Evolutionary conservation across 1,284 basidiomycete genomes (phyloP).

Genomic region (Papiliotrema flavescens): DNA sequence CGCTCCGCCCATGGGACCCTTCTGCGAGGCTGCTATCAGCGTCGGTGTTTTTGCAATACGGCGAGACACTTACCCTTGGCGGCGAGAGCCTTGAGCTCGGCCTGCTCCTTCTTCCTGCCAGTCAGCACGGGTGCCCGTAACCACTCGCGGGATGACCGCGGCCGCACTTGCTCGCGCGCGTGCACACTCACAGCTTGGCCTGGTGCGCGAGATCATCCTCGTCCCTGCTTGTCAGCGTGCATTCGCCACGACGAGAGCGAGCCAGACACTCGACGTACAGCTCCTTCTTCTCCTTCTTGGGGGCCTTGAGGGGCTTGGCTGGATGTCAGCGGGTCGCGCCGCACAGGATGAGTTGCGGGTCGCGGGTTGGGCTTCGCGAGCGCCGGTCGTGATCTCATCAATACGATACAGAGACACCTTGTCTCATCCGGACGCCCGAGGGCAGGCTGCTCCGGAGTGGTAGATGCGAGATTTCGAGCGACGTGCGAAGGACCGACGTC

Average conservation of each 20-base stretch:
- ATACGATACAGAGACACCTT: too few species aligned
- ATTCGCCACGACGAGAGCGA: too few species aligned
- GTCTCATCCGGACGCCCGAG: too few species aligned
- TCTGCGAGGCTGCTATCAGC: slow-evolving; percentile 15
- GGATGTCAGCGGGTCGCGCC: neutral
- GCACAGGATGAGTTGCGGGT: neutral
- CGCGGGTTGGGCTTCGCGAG: too few species aligned
- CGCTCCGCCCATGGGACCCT: slow-evolving; percentile 23
- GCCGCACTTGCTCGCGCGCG: neutral
- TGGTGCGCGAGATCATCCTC: slow-evolving; percentile 23
- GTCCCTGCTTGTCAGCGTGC: slow-evolving; percentile 9
- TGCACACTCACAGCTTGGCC: slow-evolving; percentile 4
- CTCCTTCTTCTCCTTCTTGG: slow-evolving; percentile 19
- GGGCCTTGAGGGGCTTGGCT: slow-evolving; percentile 17
- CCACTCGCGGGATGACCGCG: too few species aligned
- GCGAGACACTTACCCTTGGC: slow-evolving; percentile 18
- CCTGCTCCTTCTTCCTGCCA: slow-evolving; percentile 16
- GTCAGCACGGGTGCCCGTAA: neutral
- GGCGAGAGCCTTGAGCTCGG: slow-evolving; percentile 19
- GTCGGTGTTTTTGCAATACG: neutral
- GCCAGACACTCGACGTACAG: slow-evolving; percentile 7
- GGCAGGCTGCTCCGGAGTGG: too few species aligned
- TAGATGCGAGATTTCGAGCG: too few species aligned
- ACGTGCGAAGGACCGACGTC: too few species aligned
- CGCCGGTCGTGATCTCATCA: too few species aligned